Percentiles rank a stretch among this genome's conserved stretches.
These are phyloP conservation scores for Rhizopogon roseolus DNA, from an alignment of 768 basidiomycete genomes.

Conservation along the genomic window DNA sequence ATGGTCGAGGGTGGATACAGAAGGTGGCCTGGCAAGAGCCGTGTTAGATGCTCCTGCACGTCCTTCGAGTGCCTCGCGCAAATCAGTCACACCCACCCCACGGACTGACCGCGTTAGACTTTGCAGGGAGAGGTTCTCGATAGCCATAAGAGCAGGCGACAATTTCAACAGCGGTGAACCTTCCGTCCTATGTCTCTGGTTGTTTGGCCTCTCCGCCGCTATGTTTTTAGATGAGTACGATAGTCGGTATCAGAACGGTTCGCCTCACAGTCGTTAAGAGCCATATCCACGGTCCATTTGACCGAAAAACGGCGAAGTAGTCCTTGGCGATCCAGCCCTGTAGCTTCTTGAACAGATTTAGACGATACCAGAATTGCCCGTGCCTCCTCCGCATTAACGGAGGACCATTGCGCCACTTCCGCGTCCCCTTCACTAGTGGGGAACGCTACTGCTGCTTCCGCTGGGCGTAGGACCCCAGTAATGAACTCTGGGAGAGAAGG, in stretches of 20 bases:
- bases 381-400: constrained; percentile 50
- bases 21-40: constrained; percentile 60
- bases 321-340: constrained; percentile 54
- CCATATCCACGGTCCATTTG: constrained; percentile 72
- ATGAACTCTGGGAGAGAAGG: constrained; percentile 30
- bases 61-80: constrained; percentile 86
- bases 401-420: constrained; percentile 22
- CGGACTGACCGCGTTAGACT: constrained; percentile 75
- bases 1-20: constrained; percentile 75
- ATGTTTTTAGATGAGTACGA: constrained; percentile 1
- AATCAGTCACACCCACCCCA: constrained; percentile 82
- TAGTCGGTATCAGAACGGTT: constrained; percentile 4
- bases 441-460: constrained; percentile 42
- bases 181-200: constrained; percentile 62
- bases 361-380: constrained; percentile 52
- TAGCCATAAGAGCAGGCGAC: constrained; percentile 84
- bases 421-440: constrained; percentile 21
- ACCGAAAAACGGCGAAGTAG: constrained; percentile 50
- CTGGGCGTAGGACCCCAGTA: constrained; percentile 38
- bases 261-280: constrained; percentile 69
- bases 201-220: constrained; percentile 54
- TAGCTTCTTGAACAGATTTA: constrained; percentile 53
- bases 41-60: constrained; percentile 80
- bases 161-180: constrained; percentile 75
- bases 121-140: constrained; percentile 85